phyloP scores from a whole-genome alignment of 768 basidiomycete species.

The Fibroporia radiculosa region DNA sequence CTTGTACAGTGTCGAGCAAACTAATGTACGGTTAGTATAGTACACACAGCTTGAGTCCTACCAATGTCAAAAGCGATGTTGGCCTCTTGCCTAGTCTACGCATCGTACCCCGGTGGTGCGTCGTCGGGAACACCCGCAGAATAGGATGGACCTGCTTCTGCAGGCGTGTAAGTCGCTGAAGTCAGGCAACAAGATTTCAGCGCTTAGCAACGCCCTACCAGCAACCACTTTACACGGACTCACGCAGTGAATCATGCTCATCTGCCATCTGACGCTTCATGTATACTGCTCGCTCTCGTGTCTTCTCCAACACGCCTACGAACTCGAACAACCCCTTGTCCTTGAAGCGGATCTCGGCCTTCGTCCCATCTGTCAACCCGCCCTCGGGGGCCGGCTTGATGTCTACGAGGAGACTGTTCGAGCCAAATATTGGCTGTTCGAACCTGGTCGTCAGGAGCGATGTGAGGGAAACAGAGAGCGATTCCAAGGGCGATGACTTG shows the following conservation, averaged over 20 bases:
- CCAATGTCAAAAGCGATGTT: too few relatives aligned
- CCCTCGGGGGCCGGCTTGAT: constrained; percentile 61
- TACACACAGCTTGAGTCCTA: too few relatives aligned
- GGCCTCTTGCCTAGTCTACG: too few relatives aligned
- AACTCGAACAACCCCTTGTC: constrained; percentile 69
- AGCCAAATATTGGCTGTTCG: constrained; percentile 66
- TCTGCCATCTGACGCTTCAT: constrained; percentile 58
- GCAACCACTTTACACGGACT: too few relatives aligned
- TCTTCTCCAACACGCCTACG: constrained; percentile 65
- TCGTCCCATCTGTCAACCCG: constrained; percentile 58
- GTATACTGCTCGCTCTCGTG: constrained; percentile 65
- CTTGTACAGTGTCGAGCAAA: too few relatives aligned
- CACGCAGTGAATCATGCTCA: constrained; percentile 57
- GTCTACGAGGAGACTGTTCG: constrained; percentile 61
- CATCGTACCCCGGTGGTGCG: constrained; percentile 22
- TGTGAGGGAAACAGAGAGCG: constrained; percentile 49
- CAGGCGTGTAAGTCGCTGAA: constrained; percentile 10
- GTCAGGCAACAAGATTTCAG: neutral
- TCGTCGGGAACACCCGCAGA: constrained; percentile 15
- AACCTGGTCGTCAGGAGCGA: constrained; percentile 63
- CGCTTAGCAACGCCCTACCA: neutral
- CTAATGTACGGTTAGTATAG: too few relatives aligned
- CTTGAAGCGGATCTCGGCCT: constrained; percentile 59
- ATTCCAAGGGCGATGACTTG: constrained; percentile 29
- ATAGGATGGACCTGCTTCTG: constrained; percentile 9